Percentiles rank a stretch among this genome's conserved stretches.
phyloP scores from a whole-genome alignment of 2,329 filamentous ascomycete species.

The Xylariomycetidae sp. region DNA sequence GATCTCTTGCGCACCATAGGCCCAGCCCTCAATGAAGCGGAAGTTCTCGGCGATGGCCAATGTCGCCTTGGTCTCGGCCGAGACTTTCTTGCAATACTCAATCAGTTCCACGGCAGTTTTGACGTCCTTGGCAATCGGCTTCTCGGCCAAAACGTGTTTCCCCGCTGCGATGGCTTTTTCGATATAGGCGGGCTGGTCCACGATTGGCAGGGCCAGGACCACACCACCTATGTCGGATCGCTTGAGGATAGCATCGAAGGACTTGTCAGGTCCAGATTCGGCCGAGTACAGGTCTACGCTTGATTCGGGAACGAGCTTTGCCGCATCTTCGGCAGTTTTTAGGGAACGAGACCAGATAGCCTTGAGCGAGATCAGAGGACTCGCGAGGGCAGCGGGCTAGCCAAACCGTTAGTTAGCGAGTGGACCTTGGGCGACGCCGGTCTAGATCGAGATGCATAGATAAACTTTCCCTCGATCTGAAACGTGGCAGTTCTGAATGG shows the following conservation, averaged over 20 bases:
- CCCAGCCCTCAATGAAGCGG: slow-evolving; percentile 55
- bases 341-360: slow-evolving; percentile 52
- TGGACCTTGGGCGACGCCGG: background rate
- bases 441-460: slow-evolving; percentile 1
- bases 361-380: slow-evolving; percentile 42
- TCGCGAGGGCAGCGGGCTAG: slow-evolving; percentile 46
- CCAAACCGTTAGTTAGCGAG: slow-evolving; percentile 11
- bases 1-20: slow-evolving; percentile 45
- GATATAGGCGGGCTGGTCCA: slow-evolving; percentile 54
- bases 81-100: slow-evolving; percentile 27
- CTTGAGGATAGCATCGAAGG: slow-evolving; percentile 39
- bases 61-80: slow-evolving; percentile 30
- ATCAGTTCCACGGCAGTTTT: slow-evolving; percentile 37
- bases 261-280: slow-evolving; percentile 29
- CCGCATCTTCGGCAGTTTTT: slow-evolving; percentile 39
- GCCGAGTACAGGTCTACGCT: slow-evolving; percentile 25
- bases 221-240: slow-evolving; percentile 41
- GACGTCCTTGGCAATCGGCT: slow-evolving; percentile 61
- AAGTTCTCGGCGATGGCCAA: slow-evolving; percentile 71
- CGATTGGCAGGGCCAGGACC: slow-evolving; percentile 51
- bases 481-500: background rate
- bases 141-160: slow-evolving; percentile 68
- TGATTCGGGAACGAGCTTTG: slow-evolving; percentile 24
- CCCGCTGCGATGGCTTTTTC: slow-evolving; percentile 56
- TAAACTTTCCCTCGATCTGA: background rate